Base-by-base conservation (phyloP, 768 basidiomycete genomes). In the Rubroboletus satanas region DNA sequence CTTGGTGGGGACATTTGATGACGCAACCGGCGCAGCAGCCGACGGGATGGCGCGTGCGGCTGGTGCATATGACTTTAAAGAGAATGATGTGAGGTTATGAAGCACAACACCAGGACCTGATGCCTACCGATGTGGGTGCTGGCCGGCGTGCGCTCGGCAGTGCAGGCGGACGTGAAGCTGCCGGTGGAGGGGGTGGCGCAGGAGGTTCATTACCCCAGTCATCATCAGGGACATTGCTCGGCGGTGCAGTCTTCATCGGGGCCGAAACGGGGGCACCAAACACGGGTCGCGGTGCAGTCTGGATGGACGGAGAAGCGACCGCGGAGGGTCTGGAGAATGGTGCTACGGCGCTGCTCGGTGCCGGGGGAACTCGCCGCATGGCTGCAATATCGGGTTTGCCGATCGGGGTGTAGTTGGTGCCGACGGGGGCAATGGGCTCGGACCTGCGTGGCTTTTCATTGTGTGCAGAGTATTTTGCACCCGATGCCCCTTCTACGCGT, bases 401-500 rank as follows among this genome's bases (percentile, higher is more conserved):
- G 18, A 91, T 75, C 7, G 90, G 91, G 2, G 76, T 84, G 70
- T 92, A 91, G 61, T 69, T 83, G 0, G 87, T 84, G 10, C 90
- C 88, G 5, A 88, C 88, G 17, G 93, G 89, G 0, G 87, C 81
- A 60, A 95, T 93, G 5, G 89, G 88, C 59, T 92, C 88, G 50
- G 77, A 78, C 63, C 80, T 85, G 54, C 87, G 83, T 0, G 87
- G 69, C n/a, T 76, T 71, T 63, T 94, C 90, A 46, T 87, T 85
- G 63, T 94, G 93, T 1, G 83, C 77, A 4, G 90, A 88, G 71
- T 98, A 98, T 63, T 83, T 91, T 0, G 92, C 83, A n/a, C 93
- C 93, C 12, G 90, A 93, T 10, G 92, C 87, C 17, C 87, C 85
- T 75, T 87, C 86, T n/a, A 96, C 83, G 42, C 89, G 83, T 54